phyloP scores from a whole-genome alignment of 2,329 filamentous ascomycete genomes.

The Lasiodiplodia gonubiensis region DNA sequence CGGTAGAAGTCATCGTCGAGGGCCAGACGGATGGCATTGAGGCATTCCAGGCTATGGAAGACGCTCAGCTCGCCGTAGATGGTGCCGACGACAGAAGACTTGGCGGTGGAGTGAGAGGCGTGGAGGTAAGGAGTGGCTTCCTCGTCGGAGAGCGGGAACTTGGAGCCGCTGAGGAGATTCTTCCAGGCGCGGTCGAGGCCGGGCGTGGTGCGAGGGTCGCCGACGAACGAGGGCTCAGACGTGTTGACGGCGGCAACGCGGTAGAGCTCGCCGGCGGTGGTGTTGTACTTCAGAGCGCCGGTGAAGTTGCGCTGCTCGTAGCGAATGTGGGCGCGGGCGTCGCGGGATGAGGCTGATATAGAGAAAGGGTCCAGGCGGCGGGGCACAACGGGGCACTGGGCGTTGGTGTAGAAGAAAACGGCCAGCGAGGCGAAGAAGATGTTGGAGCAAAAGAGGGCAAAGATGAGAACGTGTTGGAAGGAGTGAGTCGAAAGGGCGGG shows the following conservation, averaged over 20 bases:
- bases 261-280: not conserved
- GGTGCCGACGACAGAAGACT: not conserved
- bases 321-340: slow-evolving; percentile 17
- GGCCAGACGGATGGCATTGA: slow-evolving; percentile 20
- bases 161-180: not conserved
- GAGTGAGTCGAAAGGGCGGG: slow-evolving; percentile 13
- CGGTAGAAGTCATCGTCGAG: slow-evolving; percentile 25
- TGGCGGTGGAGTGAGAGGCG: not conserved
- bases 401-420: slow-evolving; percentile 25
- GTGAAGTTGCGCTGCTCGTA: slow-evolving; percentile 25
- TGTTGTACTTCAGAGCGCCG: slow-evolving; percentile 8
- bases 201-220: slow-evolving; percentile 14
- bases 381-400: slow-evolving; percentile 20
- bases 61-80: slow-evolving; percentile 27
- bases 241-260: not conserved
- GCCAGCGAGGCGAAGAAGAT: slow-evolving; percentile 20
- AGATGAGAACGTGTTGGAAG: slow-evolving; percentile 26
- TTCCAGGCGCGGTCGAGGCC: slow-evolving; percentile 28
- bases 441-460: slow-evolving; percentile 27
- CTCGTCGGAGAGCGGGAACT: slow-evolving; percentile 22
- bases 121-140: slow-evolving; percentile 16
- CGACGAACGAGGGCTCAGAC: slow-evolving; percentile 5
- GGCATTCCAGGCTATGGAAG: slow-evolving; percentile 25
- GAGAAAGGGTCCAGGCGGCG: slow-evolving; percentile 7
- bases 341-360: slow-evolving; percentile 11